A percentile compares a stretch with the other conserved stretches of the same genome.
phyloP scores from a whole-genome alignment of 805 yeast genomes.

The Myxozyma vanderwaltii region DNA sequence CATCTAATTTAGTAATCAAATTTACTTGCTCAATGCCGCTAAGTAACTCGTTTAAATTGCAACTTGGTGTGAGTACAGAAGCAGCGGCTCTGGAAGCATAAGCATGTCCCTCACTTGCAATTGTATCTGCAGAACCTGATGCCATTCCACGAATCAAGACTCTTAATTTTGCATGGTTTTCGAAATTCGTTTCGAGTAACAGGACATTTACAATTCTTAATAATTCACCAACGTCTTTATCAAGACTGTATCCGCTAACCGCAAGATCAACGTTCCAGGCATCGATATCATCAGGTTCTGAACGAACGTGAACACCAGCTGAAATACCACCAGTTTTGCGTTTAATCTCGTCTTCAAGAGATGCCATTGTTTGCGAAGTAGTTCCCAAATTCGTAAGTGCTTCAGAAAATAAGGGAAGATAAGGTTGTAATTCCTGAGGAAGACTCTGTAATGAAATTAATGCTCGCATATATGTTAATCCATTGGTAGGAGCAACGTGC shows the following conservation, averaged over 20 bases:
- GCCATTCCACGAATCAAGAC: slow-evolving; percentile 72
- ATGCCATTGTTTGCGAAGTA: slow-evolving; percentile 63
- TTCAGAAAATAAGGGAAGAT: slow-evolving; percentile 73
- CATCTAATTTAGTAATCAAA: slow-evolving; percentile 63
- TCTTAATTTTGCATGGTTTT: slow-evolving; percentile 65
- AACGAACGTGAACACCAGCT: slow-evolving; percentile 58
- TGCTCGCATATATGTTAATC: slow-evolving; percentile 76
- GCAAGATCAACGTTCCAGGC: slow-evolving; percentile 50
- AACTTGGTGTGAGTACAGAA: slow-evolving; percentile 62
- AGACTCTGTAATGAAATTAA: slow-evolving; percentile 59
- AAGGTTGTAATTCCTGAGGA: slow-evolving; percentile 65
- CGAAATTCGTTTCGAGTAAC: slow-evolving; percentile 67
- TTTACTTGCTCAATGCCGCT: slow-evolving; percentile 78
- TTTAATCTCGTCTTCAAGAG: slow-evolving; percentile 81
- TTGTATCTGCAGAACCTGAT: slow-evolving; percentile 72
- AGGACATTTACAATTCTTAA: slow-evolving; percentile 69
- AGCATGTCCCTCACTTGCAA: slow-evolving; percentile 86
- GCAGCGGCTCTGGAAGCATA: slow-evolving; percentile 72
- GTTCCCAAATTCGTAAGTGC: slow-evolving; percentile 92
- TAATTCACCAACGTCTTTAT: slow-evolving; percentile 60
- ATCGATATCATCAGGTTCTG: slow-evolving; percentile 57
- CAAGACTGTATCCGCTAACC: slow-evolving; percentile 69
- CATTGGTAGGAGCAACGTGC: slow-evolving; percentile 72
- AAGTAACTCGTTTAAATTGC: slow-evolving; percentile 62
- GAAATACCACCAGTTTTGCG: slow-evolving; percentile 81